phyloP scores from a whole-genome alignment of 2,329 filamentous ascomycete species.

The Colletotrichum endophyticum region DNA sequence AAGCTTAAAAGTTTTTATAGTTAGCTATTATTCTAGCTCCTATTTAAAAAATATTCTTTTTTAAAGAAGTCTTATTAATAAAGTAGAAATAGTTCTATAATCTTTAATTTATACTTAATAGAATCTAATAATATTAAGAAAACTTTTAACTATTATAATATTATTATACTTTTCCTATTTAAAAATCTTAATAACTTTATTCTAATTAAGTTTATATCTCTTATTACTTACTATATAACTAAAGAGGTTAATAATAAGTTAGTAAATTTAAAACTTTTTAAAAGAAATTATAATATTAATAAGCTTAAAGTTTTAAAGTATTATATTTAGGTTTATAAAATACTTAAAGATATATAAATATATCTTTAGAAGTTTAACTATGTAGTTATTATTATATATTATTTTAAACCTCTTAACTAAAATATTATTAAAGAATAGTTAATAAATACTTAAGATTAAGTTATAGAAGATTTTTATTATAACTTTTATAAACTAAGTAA shows the following conservation, averaged over 20 bases:
- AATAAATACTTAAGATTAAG: neutral
- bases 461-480: neutral
- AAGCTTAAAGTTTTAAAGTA: neutral
- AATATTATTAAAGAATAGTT: neutral
- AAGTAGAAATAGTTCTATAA: too few relatives aligned
- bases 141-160: too few relatives aligned
- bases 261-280: neutral
- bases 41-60: too few relatives aligned
- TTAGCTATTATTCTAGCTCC: too few relatives aligned
- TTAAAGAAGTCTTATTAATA: too few relatives aligned
- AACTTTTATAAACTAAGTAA: neutral
- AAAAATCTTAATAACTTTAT: too few relatives aligned
- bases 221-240: neutral
- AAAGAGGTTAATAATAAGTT: neutral
- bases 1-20: too few relatives aligned
- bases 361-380: neutral
- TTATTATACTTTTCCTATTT: too few relatives aligned
- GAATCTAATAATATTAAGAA: too few relatives aligned
- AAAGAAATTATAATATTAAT: neutral
- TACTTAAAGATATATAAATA: neutral
- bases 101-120: too few relatives aligned
- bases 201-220: rapidly evolving
- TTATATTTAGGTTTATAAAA: neutral
- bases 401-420: neutral
- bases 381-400: neutral